Percentiles rank a stretch among this genome's conserved stretches.
Conservation (phyloP, 306 rosid genomes). For the Vicia faba region DNA sequence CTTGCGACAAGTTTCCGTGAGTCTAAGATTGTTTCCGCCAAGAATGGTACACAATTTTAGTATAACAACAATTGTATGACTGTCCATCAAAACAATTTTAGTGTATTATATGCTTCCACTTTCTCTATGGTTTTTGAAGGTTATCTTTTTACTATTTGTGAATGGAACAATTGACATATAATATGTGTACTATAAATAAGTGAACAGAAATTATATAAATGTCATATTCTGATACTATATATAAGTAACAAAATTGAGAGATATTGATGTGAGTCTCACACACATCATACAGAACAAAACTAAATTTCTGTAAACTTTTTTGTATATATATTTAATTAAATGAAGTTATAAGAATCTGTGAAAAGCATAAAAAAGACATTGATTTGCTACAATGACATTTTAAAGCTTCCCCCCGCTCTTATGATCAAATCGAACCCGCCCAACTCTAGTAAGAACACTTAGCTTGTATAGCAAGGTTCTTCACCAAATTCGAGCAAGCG, state of each 20-base stretch:
- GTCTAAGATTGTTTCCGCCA: too few relatives aligned
- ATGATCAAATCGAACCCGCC: background rate
- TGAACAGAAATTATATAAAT: too few relatives aligned
- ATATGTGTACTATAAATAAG: too few relatives aligned
- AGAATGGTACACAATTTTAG: too few relatives aligned
- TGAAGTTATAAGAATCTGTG: background rate
- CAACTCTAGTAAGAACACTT: slow-evolving; percentile 42
- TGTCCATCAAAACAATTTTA: too few relatives aligned
- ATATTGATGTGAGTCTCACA: background rate
- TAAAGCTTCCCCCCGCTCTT: slow-evolving; percentile 31
- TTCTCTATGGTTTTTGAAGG: too few relatives aligned
- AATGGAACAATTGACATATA: too few relatives aligned
- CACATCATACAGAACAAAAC: background rate
- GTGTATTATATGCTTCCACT: too few relatives aligned
- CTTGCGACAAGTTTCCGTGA: too few relatives aligned
- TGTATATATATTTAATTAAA: background rate
- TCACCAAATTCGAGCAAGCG: slow-evolving; percentile 46
- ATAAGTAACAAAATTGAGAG: background rate
- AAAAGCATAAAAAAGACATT: background rate
- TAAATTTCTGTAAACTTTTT: background rate
- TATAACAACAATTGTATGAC: too few relatives aligned
- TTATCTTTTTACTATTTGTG: too few relatives aligned
- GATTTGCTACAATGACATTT: slow-evolving; percentile 2
- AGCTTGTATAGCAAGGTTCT: slow-evolving; percentile 66
- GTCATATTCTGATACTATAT: background rate